Evolutionary conservation across 1,139 yeast species (phyloP).

Genomic region (Magnusiomyces tetraspermus): DNA sequence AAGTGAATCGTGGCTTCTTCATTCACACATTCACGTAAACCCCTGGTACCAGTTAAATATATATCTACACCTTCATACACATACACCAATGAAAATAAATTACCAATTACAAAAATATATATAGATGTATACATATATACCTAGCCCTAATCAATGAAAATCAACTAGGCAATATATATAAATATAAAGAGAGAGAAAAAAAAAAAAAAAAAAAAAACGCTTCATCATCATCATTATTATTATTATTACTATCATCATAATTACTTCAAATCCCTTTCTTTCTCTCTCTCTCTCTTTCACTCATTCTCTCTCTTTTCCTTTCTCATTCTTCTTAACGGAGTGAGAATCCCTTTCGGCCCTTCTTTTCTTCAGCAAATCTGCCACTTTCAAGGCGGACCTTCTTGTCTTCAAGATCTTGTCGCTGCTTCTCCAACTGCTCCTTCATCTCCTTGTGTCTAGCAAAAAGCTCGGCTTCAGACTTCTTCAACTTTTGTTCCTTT

Average conservation of each 20-base stretch:
- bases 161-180: too few species aligned
- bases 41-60: too few species aligned
- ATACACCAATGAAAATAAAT: too few species aligned
- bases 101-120: too few species aligned
- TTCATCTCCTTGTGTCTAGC: conserved; percentile 96
- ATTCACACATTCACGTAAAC: too few species aligned
- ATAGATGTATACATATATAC: too few species aligned
- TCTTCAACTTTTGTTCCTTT: conserved; percentile 94
- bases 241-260: neutral
- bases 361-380: conserved; percentile 48
- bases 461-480: conserved; percentile 94
- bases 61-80: too few species aligned
- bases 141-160: too few species aligned
- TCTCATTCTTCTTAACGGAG: conserved; percentile 32
- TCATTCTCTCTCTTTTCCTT: neutral
- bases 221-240: too few species aligned
- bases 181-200: too few species aligned
- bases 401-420: conserved; percentile 83
- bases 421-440: conserved; percentile 82
- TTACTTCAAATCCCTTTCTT: neutral
- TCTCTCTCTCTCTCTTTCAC: neutral
- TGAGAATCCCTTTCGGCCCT: conserved; percentile 46
- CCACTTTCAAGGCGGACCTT: conserved; percentile 74
- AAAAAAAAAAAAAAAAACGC: too few species aligned
- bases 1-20: too few species aligned